Conservation (phyloP, 2,329 filamentous ascomycete species). For the Westerdykella ornata region DNA sequence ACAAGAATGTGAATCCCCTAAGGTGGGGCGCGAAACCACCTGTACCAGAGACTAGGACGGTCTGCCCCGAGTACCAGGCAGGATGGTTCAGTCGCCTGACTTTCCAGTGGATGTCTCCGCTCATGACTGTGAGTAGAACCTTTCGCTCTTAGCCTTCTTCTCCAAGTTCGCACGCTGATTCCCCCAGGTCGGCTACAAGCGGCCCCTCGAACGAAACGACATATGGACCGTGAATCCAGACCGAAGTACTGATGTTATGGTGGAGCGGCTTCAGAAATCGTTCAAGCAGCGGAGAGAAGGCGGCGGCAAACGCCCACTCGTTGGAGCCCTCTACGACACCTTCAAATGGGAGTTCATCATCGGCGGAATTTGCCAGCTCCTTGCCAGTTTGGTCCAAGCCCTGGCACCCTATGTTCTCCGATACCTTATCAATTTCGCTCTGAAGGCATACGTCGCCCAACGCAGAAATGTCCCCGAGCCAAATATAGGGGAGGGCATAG, state of each 20-base stretch:
- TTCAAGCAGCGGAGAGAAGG: slow-evolving; percentile 62
- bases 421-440: slow-evolving; percentile 79
- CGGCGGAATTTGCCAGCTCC: slow-evolving; percentile 69
- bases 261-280: slow-evolving; percentile 57
- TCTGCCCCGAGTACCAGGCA: slow-evolving; percentile 66
- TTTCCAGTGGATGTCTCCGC: slow-evolving; percentile 83
- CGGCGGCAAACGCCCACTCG: slow-evolving; percentile 65
- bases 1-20: slow-evolving; percentile 48
- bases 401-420: slow-evolving; percentile 78
- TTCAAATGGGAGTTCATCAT: slow-evolving; percentile 80
- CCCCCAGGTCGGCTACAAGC: slow-evolving; percentile 69
- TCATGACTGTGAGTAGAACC: slow-evolving; percentile 54
- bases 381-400: slow-evolving; percentile 65
- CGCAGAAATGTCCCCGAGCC: slow-evolving; percentile 52
- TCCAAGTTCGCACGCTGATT: not conserved
- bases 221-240: slow-evolving; percentile 84
- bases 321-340: slow-evolving; percentile 79
- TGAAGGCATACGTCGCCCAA: slow-evolving; percentile 66
- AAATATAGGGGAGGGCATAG: slow-evolving; percentile 66
- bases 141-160: not conserved
- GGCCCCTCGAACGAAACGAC: slow-evolving; percentile 74
- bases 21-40: slow-evolving; percentile 49
- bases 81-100: slow-evolving; percentile 67
- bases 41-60: slow-evolving; percentile 47
- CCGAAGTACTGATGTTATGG: slow-evolving; percentile 64